A percentile compares a stretch with the other conserved stretches of the same genome.
Conservation (phyloP, 352 stramenopile genomes). For the Thalassiosira mediterranea region DNA sequence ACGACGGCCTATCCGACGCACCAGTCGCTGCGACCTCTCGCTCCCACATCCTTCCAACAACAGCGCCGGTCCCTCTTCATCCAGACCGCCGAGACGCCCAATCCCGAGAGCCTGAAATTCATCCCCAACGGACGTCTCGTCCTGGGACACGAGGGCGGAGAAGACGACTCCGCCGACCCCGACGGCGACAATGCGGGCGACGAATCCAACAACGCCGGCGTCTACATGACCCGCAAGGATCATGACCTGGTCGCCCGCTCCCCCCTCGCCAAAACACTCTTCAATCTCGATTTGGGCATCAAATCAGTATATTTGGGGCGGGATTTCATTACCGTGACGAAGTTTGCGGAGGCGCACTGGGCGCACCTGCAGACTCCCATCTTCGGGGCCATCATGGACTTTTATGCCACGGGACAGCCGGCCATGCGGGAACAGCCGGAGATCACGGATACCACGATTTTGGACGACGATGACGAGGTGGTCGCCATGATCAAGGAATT, state of each 20-base stretch:
- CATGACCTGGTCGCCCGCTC: conserved; percentile 87
- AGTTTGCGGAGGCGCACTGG: conserved; percentile 93
- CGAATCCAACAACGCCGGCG: conserved; percentile 52
- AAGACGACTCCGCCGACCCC: conserved; percentile 34
- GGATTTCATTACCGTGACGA: conserved; percentile 98
- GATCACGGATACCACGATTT: conserved; percentile 88
- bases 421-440: conserved; percentile 87
- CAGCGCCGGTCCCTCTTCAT: conserved; percentile 91
- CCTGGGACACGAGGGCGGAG: conserved; percentile 61
- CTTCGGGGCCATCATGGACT: conserved; percentile 98
- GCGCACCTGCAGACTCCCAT: conserved; percentile 89
- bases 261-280: conserved; percentile 93
- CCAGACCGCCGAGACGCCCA: conserved; percentile 97
- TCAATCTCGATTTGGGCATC: conserved; percentile 93
- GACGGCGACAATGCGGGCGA: conserved; percentile 38
- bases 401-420: conserved; percentile 90
- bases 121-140: conserved; percentile 90
- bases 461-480: conserved; percentile 97
- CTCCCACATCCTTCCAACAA: not conserved
- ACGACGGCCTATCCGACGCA: too few relatives aligned
- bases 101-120: conserved; percentile 98
- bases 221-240: conserved; percentile 67
- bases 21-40: too few relatives aligned
- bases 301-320: conserved; percentile 96
- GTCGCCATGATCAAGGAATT: conserved; percentile 99